A percentile compares a stretch with the other conserved stretches of the same genome.
These are phyloP conservation scores for Paralagenidium karlingii DNA, from an alignment of 352 stramenopile species.

Conservation along the genomic window DNA sequence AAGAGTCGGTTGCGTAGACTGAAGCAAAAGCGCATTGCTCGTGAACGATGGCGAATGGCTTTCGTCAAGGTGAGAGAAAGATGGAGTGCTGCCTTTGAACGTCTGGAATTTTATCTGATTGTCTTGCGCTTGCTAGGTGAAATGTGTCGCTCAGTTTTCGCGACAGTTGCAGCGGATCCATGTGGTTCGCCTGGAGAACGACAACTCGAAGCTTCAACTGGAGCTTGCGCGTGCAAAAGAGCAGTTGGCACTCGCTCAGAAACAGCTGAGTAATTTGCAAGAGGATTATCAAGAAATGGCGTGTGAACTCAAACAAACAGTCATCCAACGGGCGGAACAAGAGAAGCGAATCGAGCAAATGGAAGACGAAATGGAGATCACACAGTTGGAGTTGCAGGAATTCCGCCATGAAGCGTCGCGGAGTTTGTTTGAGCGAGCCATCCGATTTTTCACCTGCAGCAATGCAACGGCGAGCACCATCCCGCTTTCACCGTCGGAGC, in stretches of 20 bases:
- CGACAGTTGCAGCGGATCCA: slow-evolving; percentile 55
- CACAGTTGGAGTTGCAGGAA: slow-evolving; percentile 33
- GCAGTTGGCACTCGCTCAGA: slow-evolving; percentile 20
- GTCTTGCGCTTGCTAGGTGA: slow-evolving; percentile 3
- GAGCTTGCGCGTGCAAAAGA: slow-evolving; percentile 23
- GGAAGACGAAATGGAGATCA: slow-evolving; percentile 27
- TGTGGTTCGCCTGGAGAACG: slow-evolving; percentile 51
- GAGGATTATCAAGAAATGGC: slow-evolving; percentile 44
- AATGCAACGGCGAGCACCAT: slow-evolving; percentile 13
- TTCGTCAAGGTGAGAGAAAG: slow-evolving; percentile 44
- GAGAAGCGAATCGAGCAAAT: slow-evolving; percentile 39
- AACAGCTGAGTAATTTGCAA: slow-evolving; percentile 28
- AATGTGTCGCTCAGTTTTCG: slow-evolving; percentile 12
- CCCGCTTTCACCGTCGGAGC: slow-evolving; percentile 4
- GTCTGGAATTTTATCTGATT: slow-evolving; percentile 2
- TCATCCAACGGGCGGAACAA: slow-evolving; percentile 39
- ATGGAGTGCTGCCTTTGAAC: background rate
- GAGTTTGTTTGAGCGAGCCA: slow-evolving; percentile 47
- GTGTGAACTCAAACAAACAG: slow-evolving; percentile 32
- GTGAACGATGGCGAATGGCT: slow-evolving; percentile 46
- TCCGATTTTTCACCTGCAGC: slow-evolving; percentile 83
- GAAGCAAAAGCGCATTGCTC: slow-evolving; percentile 50
- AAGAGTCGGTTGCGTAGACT: slow-evolving; percentile 47
- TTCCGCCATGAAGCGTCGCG: slow-evolving; percentile 22
- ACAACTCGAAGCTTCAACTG: slow-evolving; percentile 32